Evolutionary conservation across 306 rosid species (phyloP).

Genomic region (Cercis canadensis): DNA sequence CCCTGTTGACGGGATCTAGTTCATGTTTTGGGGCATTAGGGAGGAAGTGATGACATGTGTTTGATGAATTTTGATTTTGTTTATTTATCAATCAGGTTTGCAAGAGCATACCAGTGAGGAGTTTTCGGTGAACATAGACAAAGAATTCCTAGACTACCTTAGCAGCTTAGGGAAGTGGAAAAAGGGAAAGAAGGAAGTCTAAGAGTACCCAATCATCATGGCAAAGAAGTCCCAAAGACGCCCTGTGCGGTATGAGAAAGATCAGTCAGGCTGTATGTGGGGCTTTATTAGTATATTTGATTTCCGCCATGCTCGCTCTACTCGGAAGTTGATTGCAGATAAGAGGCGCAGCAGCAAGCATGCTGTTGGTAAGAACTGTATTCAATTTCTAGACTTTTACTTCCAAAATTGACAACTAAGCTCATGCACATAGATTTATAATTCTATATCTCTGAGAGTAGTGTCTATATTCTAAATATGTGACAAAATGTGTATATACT

Average conservation of each 20-base stretch:
- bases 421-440: not conserved
- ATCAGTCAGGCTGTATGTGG: constrained; percentile 97
- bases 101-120: constrained; percentile 36
- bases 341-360: constrained; percentile 70
- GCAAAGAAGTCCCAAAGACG: constrained; percentile 84
- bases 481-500: not conserved
- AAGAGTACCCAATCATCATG: constrained; percentile 49
- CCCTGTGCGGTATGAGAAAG: constrained; percentile 71
- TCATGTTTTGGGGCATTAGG: constrained; percentile 18
- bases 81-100: constrained; percentile 42
- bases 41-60: constrained; percentile 6
- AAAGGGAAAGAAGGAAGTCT: constrained; percentile 19
- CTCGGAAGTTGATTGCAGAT: constrained; percentile 78
- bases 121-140: constrained; percentile 32
- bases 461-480: constrained; percentile 9
- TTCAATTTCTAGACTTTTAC: constrained; percentile 18
- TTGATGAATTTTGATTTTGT: constrained; percentile 19
- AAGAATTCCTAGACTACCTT: constrained; percentile 32
- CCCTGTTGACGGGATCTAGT: constrained; percentile 21
- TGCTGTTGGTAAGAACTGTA: constrained; percentile 62
- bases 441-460: not conserved
- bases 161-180: not conserved
- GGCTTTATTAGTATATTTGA: constrained; percentile 93
- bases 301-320: constrained; percentile 83
- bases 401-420: constrained; percentile 30